phyloP scores from a whole-genome alignment of 257 asterid species.

The Linderniella brevidens region DNA sequence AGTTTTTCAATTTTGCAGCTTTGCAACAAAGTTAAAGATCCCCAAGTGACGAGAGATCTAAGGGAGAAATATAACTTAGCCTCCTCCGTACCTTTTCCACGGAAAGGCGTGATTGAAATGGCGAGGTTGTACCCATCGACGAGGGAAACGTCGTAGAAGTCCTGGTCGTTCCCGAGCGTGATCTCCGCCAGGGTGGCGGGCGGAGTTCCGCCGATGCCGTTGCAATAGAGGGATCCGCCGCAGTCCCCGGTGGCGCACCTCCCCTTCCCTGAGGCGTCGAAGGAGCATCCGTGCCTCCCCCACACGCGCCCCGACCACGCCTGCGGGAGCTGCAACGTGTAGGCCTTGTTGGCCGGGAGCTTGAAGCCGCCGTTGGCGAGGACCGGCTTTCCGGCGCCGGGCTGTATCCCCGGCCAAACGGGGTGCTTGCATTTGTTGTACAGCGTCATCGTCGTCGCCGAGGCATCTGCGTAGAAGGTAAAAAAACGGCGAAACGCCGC shows the following conservation, averaged over 20 bases:
- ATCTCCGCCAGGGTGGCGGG: constrained; percentile 90
- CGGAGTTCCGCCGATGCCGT: constrained; percentile 82
- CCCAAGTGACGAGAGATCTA: too few relatives aligned
- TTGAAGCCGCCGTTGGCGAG: constrained; percentile 69
- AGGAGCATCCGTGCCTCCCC: constrained; percentile 88
- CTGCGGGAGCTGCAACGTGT: constrained; percentile 41
- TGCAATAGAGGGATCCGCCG: constrained; percentile 70
- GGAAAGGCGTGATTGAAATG: constrained; percentile 55
- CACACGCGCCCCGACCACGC: constrained; percentile 91
- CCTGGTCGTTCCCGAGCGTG: constrained; percentile 63
- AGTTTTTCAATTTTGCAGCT: too few relatives aligned
- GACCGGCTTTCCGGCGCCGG: constrained; percentile 53
- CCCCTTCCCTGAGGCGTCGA: constrained; percentile 54
- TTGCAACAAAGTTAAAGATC: too few relatives aligned
- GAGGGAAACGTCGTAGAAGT: constrained; percentile 87
- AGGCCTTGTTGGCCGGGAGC: constrained; percentile 41
- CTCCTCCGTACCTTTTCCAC: constrained; percentile 52
- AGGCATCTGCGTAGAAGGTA: constrained; percentile 12
- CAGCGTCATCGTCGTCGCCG: constrained; percentile 55
- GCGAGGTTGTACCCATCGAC: constrained; percentile 90
- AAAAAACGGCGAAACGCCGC: neutral
- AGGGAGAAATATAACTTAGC: too few relatives aligned
- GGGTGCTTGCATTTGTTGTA: constrained; percentile 66
- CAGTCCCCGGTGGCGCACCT: constrained; percentile 90
- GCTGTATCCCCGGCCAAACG: constrained; percentile 90